Evolutionary conservation across 169 alveolate genomes (phyloP), one percentile per base, ranked within the genome.

Genomic region (Babesia caballi): DNA sequence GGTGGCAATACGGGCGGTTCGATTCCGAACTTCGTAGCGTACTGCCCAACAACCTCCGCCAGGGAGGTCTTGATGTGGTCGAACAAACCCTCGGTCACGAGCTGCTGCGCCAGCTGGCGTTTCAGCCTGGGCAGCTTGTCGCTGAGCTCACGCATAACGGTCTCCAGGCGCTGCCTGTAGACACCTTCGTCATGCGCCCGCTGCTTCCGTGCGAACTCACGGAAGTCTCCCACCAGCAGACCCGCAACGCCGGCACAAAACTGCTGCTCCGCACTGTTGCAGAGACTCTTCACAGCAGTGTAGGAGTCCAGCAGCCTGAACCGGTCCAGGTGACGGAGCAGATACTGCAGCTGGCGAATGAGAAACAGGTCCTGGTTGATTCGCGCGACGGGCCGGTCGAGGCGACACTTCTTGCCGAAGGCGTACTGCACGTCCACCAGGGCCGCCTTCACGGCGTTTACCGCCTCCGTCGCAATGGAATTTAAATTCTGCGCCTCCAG

Each of bases 281-380:
- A 67, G 19, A 67, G 54, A 0, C 23, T 53, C 12, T 27, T 21
- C 3, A 67, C 15, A 5, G 78, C 11, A 4, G 46, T 27, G 30
- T 21, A 50, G 1, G 78, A 30, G 8, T 67, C 60, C 5, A 52
- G 25, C 25, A 23, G 60, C 11, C 11, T 21, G 56, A 67, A 67
- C 6, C n/a, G 17, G 40, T 23, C 54, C 30, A 67, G 7, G 23
- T 30, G 44, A 19, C 5, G 32, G 25, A 67, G 57, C 25, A 67
- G 36, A 35, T 52, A 40, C 35, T 36, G 68, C 4, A 67, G 32
- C 35, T 67, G 25, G 42, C 67, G 40, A 54, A 67, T 67, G 46
- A 67, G 4, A 30, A 67, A 51, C 15, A 67, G 40, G 33, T 67
- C 78, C 23, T 67, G 54, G 15, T 67, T 67, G 30, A 67, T 67